Evolutionary conservation across 139 green algal species (phyloP).

Genomic region (Edaphochlamys debaryana): DNA sequence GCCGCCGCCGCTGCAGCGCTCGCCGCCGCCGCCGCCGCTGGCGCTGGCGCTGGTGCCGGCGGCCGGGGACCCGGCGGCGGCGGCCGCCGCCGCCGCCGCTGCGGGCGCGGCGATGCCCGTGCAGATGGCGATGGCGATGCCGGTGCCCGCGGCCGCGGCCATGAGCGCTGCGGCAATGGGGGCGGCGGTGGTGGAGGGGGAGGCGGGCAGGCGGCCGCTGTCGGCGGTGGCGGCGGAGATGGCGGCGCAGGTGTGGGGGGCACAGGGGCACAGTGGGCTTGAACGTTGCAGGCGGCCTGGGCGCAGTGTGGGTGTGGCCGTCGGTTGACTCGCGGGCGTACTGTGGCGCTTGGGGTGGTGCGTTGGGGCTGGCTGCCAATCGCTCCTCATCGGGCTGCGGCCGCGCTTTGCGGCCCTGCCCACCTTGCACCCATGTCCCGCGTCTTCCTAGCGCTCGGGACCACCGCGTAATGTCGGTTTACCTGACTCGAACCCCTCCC

Average conservation of each 20-base stretch:
- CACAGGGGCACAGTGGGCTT: no score
- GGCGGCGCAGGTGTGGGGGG: not conserved
- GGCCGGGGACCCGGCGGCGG: not conserved
- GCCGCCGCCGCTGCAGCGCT: not conserved
- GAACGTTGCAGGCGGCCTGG: no score
- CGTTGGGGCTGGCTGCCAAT: not conserved
- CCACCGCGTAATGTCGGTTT: no score
- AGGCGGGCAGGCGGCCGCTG: not conserved
- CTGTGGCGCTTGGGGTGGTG: not conserved
- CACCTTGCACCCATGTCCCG: no score
- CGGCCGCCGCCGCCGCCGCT: not conserved
- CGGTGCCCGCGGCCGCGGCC: not conserved
- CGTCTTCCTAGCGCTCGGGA: no score
- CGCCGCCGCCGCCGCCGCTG: not conserved
- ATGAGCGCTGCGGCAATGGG: not conserved
- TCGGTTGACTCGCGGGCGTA: not conserved
- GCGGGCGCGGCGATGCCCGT: not conserved
- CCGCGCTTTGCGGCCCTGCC: no score
- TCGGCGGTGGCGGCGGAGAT: not conserved
- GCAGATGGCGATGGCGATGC: not conserved
- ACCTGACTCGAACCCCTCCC: no score
- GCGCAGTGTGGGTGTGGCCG: no score
- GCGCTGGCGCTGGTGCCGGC: not conserved
- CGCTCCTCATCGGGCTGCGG: no score
- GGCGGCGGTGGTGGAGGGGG: no score